Conservation (phyloP, 331 rosid genomes). For the Ulmus americana region DNA sequence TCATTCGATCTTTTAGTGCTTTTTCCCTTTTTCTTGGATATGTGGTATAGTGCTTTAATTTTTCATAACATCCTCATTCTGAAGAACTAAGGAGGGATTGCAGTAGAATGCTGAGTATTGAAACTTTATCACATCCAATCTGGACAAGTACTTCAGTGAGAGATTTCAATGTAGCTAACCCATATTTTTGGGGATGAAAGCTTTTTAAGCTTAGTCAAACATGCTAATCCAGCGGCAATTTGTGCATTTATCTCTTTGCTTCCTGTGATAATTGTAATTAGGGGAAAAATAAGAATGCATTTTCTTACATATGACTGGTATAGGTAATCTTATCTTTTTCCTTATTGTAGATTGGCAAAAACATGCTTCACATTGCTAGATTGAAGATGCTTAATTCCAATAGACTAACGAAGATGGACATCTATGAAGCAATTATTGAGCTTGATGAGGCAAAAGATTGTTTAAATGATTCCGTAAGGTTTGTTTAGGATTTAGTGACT, state of each 20-base stretch:
- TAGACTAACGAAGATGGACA: slow-evolving; percentile 34
- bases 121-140: no score
- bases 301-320: background rate
- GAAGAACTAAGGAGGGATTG: no score
- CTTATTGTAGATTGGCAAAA: slow-evolving; percentile 59
- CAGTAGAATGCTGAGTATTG: no score
- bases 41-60: no score
- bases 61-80: no score
- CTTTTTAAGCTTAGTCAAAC: background rate
- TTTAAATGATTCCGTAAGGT: slow-evolving; percentile 60
- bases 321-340: slow-evolving; percentile 6
- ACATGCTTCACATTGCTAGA: slow-evolving; percentile 69
- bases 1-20: no score
- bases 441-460: slow-evolving; percentile 51
- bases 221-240: background rate
- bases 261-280: background rate
- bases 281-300: background rate
- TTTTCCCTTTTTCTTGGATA: no score
- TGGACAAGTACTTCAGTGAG: no score
- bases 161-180: no score
- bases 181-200: no score
- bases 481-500: slow-evolving; percentile 11
- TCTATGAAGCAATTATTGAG: slow-evolving; percentile 43
- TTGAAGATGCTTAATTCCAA: slow-evolving; percentile 47
- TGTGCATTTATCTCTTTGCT: background rate